Base-by-base conservation (phyloP, 495 filamentous ascomycete species). In the Xylaria nigripes region DNA sequence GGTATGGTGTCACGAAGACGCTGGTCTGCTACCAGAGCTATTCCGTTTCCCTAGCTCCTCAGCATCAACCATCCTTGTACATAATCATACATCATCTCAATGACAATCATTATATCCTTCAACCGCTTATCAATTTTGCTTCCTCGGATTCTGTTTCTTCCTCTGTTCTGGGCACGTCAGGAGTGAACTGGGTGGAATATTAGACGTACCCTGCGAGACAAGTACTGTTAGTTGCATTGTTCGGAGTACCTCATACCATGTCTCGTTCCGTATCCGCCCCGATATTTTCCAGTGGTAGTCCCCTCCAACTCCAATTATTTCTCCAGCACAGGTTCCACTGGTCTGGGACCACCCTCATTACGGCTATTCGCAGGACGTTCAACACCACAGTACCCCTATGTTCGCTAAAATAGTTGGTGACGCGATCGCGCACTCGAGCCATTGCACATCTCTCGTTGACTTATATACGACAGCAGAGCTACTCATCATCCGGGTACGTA, bases 41-140 rank as follows among this genome's bases (percentile, higher is more conserved):
- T 54, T 32, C 23, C 51, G 44, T 48, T 30, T 54, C 51, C 51
- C 25, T 54, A 41, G 44, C 34, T 25, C 22, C 34, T 30, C 51
- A 23, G 51, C 44, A n/a, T 43, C 32, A 24, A 13, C 36, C 22
- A 24, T 38, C 23, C 44, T 12, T 54, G 51, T 54, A 54, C 51
- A 54, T 54, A 54, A 48, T 34, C 21, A 54, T 34, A 42, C 42
- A 54, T 29, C 23, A 54, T 45, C 51, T 13, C 13, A 43, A 44
- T 34, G 27, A 24, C n/a, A 44, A 40, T 34, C 48, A 32, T 47
- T 41, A 32, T 16, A 44, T 29, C 29, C 29, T 41, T 45, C 10
- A 52, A 36, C 21, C 34, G 23, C 32, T 23, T 16, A 45, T 45
- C 42, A 44, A 29, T 27, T 44, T 48, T 6, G 16, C n/a, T 9